Percentiles rank a stretch among this genome's conserved stretches.
Evolutionary conservation across 116 monocot species (phyloP).

Genomic region (Posidonia oceanica): DNA sequence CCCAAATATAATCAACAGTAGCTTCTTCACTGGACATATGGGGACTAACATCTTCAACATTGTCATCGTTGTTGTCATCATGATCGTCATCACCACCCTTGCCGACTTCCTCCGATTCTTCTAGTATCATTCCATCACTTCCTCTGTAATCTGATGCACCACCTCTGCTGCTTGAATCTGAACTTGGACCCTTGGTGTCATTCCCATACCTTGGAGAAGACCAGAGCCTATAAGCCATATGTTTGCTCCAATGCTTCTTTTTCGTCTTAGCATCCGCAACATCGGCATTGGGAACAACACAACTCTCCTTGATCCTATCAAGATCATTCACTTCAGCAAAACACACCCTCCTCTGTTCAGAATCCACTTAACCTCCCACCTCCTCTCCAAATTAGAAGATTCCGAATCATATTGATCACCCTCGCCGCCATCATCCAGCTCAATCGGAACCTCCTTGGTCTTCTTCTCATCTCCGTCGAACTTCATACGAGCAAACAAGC

Average conservation of each 20-base stretch:
- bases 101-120: constrained; percentile 1
- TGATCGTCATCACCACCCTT: neutral
- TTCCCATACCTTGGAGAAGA: neutral
- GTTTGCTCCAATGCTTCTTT: constrained; percentile 25
- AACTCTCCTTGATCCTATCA: neutral
- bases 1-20: neutral
- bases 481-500: constrained; percentile 3
- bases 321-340: constrained; percentile 11
- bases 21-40: neutral
- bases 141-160: no score
- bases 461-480: neutral
- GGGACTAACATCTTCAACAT: neutral
- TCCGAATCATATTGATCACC: neutral
- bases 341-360: neutral
- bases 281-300: neutral
- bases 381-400: neutral
- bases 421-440: neutral
- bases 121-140: neutral
- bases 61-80: neutral
- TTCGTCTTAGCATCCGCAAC: constrained; percentile 13
- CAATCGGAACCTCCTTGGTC: no score
- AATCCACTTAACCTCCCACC: neutral
- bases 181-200: neutral
- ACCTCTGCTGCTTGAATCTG: no score
- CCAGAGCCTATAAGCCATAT: constrained; percentile 21